Percentiles rank a stretch among this genome's conserved stretches.
Conservation (phyloP, 2,329 filamentous ascomycete genomes). For the Massarina eburnea region DNA sequence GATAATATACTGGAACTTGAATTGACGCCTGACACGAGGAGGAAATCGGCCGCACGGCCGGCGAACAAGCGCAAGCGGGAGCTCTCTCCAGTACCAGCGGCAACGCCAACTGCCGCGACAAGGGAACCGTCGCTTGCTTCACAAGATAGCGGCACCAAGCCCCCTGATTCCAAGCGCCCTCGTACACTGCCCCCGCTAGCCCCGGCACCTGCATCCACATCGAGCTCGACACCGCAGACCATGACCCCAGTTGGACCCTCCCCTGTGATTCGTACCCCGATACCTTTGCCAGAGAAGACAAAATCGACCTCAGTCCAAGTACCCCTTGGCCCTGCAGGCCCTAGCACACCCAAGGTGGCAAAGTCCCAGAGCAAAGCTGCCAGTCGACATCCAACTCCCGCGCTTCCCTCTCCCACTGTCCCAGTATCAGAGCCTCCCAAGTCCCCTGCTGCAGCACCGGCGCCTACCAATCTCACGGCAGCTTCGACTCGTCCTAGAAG, state of each 20-base stretch:
- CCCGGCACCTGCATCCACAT: constrained; percentile 10
- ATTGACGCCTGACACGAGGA: constrained; percentile 26
- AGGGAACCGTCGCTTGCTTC: constrained; percentile 28
- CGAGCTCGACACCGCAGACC: constrained; percentile 12
- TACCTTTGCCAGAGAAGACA: constrained; percentile 15
- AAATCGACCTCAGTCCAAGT: constrained; percentile 38
- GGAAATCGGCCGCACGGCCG: constrained; percentile 23
- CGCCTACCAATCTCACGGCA: constrained; percentile 25
- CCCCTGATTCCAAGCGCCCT: constrained; percentile 33
- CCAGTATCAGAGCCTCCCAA: constrained; percentile 16
- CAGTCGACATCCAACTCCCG: constrained; percentile 18
- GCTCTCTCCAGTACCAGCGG: constrained; percentile 39
- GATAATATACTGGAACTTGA: constrained; percentile 37
- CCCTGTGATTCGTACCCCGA: constrained; percentile 13
- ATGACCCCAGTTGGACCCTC: constrained; percentile 16
- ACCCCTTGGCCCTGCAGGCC: constrained; percentile 50
- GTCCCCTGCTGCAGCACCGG: constrained; percentile 12
- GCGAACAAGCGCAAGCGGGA: constrained; percentile 60
- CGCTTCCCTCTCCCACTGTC: constrained; percentile 17
- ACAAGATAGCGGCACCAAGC: constrained; percentile 27
- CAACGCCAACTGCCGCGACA: constrained; percentile 7
- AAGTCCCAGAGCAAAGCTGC: constrained; percentile 8
- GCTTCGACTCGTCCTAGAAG: constrained; percentile 38
- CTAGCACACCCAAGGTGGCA: constrained; percentile 28
- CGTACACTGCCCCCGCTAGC: constrained; percentile 17